Evolutionary conservation across 2,329 filamentous ascomycete genomes (phyloP).

Genomic region (Claviceps sp.): DNA sequence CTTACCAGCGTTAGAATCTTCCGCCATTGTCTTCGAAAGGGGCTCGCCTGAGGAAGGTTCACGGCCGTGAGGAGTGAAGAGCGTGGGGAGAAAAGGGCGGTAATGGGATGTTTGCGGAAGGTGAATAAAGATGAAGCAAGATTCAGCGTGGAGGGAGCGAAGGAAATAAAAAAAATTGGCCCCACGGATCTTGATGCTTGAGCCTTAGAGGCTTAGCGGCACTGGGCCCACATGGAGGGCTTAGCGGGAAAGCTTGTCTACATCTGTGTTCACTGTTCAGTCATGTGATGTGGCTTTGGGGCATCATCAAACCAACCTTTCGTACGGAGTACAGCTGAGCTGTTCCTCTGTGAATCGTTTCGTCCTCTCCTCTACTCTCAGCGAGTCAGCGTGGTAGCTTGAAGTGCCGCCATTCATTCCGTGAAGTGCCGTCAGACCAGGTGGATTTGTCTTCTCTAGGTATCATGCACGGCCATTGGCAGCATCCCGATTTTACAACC

Average conservation of each 20-base stretch:
- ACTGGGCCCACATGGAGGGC: background rate
- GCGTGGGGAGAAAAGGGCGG: background rate
- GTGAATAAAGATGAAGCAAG: background rate
- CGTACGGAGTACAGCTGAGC: too few relatives aligned
- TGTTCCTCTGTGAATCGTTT: too few relatives aligned
- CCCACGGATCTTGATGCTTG: background rate
- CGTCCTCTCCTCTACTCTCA: too few relatives aligned
- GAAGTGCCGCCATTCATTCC: too few relatives aligned
- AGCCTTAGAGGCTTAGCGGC: background rate
- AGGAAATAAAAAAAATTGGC: conserved; percentile 3
- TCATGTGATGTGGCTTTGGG: background rate
- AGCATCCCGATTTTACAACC: too few relatives aligned
- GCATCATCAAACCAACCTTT: background rate
- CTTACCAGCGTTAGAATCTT: conserved; percentile 14
- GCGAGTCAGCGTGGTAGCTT: too few relatives aligned
- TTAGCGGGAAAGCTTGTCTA: background rate
- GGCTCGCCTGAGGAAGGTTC: conserved; percentile 35
- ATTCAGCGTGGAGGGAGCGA: conserved; percentile 1
- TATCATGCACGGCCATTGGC: too few relatives aligned
- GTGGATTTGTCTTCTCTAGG: too few relatives aligned
- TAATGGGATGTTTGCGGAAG: conserved; percentile 2
- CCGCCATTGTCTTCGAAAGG: conserved; percentile 13
- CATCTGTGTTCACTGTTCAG: too few relatives aligned
- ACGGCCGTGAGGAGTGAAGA: conserved; percentile 29
- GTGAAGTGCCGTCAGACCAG: too few relatives aligned